These are phyloP conservation scores for Gamarada debralockiae DNA, from an alignment of 495 filamentous ascomycete species.

Conservation along the genomic window DNA sequence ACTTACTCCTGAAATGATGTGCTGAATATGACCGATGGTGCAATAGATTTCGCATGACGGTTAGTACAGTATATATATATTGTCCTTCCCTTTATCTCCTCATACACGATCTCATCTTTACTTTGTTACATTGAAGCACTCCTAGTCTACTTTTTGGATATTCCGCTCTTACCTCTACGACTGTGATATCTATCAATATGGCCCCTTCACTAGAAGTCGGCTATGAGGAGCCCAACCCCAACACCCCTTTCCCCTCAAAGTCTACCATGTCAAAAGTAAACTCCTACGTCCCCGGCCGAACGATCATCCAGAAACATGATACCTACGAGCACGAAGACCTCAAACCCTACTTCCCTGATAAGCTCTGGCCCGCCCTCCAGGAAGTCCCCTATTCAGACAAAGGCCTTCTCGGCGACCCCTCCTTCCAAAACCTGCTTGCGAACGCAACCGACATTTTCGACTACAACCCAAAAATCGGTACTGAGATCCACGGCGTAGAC, in stretches of 20 bases:
- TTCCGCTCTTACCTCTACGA: too few relatives aligned
- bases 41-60: not conserved
- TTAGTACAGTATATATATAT: too few relatives aligned
- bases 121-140: too few relatives aligned
- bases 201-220: conserved; percentile 15
- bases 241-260: conserved; percentile 1
- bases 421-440: conserved; percentile 46
- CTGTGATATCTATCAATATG: conserved; percentile 1
- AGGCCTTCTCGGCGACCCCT: conserved; percentile 49
- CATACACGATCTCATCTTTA: not conserved
- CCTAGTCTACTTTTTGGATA: too few relatives aligned
- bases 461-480: conserved; percentile 62
- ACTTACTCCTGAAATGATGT: not conserved
- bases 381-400: conserved; percentile 51
- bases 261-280: not conserved
- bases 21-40: not conserved
- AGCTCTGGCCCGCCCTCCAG: conserved; percentile 49
- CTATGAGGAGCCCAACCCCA: not conserved
- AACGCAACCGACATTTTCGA: conserved; percentile 29
- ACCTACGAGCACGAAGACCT: conserved; percentile 53
- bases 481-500: conserved; percentile 66
- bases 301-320: conserved; percentile 36
- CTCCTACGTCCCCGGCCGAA: conserved; percentile 15
- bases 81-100: not conserved
- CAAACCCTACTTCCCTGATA: conserved; percentile 51